phyloP scores from a whole-genome alignment of 805 yeast species.

The Pichia nakasei region DNA sequence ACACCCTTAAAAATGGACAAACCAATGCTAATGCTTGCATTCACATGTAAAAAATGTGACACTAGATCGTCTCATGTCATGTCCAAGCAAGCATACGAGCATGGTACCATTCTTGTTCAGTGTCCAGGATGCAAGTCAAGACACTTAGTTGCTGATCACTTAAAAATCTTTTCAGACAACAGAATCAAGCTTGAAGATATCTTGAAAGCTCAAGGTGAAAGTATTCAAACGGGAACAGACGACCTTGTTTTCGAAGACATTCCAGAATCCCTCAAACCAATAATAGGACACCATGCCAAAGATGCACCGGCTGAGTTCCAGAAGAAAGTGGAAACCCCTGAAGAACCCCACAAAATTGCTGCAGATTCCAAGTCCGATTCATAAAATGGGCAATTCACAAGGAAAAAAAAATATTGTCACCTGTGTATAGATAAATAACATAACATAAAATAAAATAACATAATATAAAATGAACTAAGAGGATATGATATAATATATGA shows the following conservation, averaged over 20 bases:
- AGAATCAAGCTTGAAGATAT: conserved; percentile 74
- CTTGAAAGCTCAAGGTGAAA: conserved; percentile 65
- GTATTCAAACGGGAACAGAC: conserved; percentile 51
- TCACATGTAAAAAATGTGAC: conserved; percentile 84
- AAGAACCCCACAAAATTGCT: conserved; percentile 10
- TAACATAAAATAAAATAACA: no score
- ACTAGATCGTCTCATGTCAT: conserved; percentile 82
- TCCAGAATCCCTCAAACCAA: conserved; percentile 42
- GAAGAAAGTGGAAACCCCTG: conserved; percentile 4
- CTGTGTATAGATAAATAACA: not conserved
- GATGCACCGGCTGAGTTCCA: conserved; percentile 48
- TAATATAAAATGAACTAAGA: no score
- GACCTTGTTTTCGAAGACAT: conserved; percentile 66
- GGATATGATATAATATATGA: no score
- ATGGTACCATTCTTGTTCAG: conserved; percentile 80
- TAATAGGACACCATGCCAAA: conserved; percentile 59
- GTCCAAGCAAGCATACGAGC: conserved; percentile 83
- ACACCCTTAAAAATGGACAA: conserved; percentile 46
- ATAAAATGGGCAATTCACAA: conserved; percentile 1
- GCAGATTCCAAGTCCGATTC: not conserved
- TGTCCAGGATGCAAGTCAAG: conserved; percentile 88
- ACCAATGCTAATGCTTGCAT: conserved; percentile 79
- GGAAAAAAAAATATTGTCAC: not conserved
- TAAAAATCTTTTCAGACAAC: conserved; percentile 73
- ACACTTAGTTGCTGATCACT: conserved; percentile 85